Evolutionary conservation across 225 moss, liverwort and hornwort genomes (phyloP), one percentile per base, ranked within the genome.

Genomic region (Pseudoscleropodium purum): DNA sequence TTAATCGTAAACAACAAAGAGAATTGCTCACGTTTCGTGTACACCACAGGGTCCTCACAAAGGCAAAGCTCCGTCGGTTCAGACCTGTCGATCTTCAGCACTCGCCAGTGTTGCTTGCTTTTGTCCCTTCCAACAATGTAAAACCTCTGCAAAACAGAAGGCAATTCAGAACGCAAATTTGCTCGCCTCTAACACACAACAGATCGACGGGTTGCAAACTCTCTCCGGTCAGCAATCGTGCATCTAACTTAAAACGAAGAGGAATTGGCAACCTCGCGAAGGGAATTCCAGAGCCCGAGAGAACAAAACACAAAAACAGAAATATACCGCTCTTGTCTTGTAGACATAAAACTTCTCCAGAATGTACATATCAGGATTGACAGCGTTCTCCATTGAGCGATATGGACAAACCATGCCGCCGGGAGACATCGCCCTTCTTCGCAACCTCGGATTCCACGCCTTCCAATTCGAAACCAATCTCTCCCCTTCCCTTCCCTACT

Each of bases 71-170:
- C 96, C 45, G 92, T 88, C 4, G 93, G 91, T 78, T 98, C 97
- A 74, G 95, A 94, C 88, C 98, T 91, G 86, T 98, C 97, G 84
- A 98, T 95, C 91, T 97, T 98, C 76, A 98, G 90, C 89, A 98
- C 96, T 89, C 95, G 95, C 96, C 96, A 98, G 85, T 98, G 95
- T 31, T 93, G 91, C 93, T 95, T 96, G 86, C 92, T 93, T 89
- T 95, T 97, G 93, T 98, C 98, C 73, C 95, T 94, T 84, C 98
- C 98, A 84, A 97, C 92, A 80, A 98, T 73, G 68, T 94, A 97
- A 91, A 94, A 97, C 89, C 95, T 97, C 98, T 98, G 61, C 85
- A 85, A 66, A 85, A 37, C 60, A 60, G 24, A 60, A 24, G 9
- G 23, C 10, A 23, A 47, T 45, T 73, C 69, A 89, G 12, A 85